Percentiles rank a stretch among this genome's conserved stretches.
phyloP scores from a whole-genome alignment of 331 rosid species.

The Stylosanthes scabra region DNA sequence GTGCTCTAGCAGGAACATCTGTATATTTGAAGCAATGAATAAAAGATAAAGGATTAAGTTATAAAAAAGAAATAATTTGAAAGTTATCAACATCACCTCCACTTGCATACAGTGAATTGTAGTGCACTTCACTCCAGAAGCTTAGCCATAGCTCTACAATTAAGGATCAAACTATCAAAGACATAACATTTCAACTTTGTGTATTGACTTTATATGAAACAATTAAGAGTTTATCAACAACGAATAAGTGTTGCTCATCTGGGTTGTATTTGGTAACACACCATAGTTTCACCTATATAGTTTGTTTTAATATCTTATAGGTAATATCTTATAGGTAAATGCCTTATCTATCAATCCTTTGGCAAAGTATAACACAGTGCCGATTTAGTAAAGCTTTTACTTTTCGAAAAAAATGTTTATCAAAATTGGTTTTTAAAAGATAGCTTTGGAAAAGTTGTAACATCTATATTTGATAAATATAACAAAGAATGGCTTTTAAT shows the following conservation, averaged over 20 bases:
- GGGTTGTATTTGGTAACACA: background rate
- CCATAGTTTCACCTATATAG: background rate
- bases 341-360: background rate
- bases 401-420: no score
- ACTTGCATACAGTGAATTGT: slow-evolving; percentile 76
- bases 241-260: background rate
- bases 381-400: no score
- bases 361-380: background rate
- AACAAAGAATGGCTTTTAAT: no score
- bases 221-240: background rate
- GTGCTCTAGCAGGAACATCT: slow-evolving; percentile 84
- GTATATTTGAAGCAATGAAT: slow-evolving; percentile 36
- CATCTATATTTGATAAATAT: no score
- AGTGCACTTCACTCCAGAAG: slow-evolving; percentile 99
- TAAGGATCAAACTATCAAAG: background rate
- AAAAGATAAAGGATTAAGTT: slow-evolving; percentile 16
- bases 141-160: slow-evolving; percentile 90
- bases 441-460: no score
- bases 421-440: no score
- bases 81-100: slow-evolving; percentile 63
- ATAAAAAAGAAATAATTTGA: background rate
- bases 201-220: slow-evolving; percentile 17
- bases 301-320: background rate
- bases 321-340: no score
- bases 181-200: background rate